Evolutionary conservation across 192 early-diverging fungal genomes (phyloP), one percentile per base, ranked within the genome.

Genomic region (Coemansia sp.): DNA sequence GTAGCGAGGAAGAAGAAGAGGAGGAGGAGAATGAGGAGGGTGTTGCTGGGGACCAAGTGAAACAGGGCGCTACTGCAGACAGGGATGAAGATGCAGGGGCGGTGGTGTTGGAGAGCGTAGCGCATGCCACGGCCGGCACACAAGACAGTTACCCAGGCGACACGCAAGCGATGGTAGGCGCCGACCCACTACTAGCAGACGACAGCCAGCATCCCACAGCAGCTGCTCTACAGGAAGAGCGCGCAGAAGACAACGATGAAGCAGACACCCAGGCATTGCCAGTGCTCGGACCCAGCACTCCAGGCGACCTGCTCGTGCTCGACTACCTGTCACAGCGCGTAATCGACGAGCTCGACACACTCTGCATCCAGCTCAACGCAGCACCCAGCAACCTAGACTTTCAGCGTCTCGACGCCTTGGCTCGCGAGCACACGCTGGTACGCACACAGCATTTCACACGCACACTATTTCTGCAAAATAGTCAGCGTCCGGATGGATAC

Each of bases 371-470:
- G 13, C 53, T 57, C 28, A 42, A 30, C 14, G 3, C 29, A 2
- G 30, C 41, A 24, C 5, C 30, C 6, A 27, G 11, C 18, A 24
- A 35, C 20, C 10, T 18, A 3, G 9, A 44, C 4, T 22, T 52
- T n/a, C 54, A 15, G 38, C 45, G 50, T 24, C 46, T 74, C n/a
- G 59, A 63, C 26, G 46, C 59, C 36, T 43, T 67, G 36, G 71
- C 55, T 17, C 59, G 48, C 33, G 71, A 67, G 37, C 71, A 74
- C 17, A 41, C 24, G 14, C 28, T 74, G 42, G 29, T 52, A 7
- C 71, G 71, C 37, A 55, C 33, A 47, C 42, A 62, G 27, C 71
- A 67, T 36, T 74, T 74, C 52, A 63, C 64, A 4, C 37, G 47
- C 24, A 38, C 41, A 4, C 42, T 48, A 42, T 74, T 67, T 46